Evolutionary conservation across 1,284 basidiomycete genomes (phyloP), one percentile per base, ranked within the genome.

Genomic region (Tremellales sp.): DNA sequence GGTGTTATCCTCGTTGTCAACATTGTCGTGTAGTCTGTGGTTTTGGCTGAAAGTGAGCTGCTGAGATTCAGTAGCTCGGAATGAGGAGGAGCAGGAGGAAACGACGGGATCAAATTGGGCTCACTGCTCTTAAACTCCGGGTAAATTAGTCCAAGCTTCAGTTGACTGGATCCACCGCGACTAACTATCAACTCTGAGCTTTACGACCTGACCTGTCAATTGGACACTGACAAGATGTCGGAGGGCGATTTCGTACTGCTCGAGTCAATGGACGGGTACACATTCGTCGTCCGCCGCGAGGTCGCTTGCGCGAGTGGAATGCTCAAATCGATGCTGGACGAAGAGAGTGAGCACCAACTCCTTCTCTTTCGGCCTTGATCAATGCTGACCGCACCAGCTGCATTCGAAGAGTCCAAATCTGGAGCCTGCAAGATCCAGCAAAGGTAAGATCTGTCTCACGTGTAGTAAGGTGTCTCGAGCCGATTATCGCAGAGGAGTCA

Each of bases 331-430:
- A 72, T 72, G 64, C 57, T 75, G 39, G 72, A 73, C 33, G 67
- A 70, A 53, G 71, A 73, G 19, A 66, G 72, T 74, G 46, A 56
- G 65, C 58, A 8, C 10, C 8, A 21, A 37, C 23, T 19, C n/a
- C 8, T 47, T 11, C 15, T 31, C 29, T 31, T 31, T 15, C 29
- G n/a, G 15, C 29, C 29, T 31, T 31, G 29, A 31, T 15, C 15
- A 31, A 31, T n/a, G n/a, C n/a, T n/a, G n/a, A n/a, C n/a, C 29
- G 15, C 8, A 31, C 15, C 46, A 70, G 72, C 68, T 45, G 72
- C 68, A 2, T 77, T 77, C 49, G 65, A 63, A 21, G 76, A 77
- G 56, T 65, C 74, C 0, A 67, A 70, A 51, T 72, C 64, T 44
- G 70, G 73, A 31, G 63, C 65, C 2, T 73, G 71, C 43, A 62